Evolutionary conservation across 108 stramenopile genomes (phyloP), one percentile per base, ranked within the genome.

Genomic region (Tribonema minus): DNA sequence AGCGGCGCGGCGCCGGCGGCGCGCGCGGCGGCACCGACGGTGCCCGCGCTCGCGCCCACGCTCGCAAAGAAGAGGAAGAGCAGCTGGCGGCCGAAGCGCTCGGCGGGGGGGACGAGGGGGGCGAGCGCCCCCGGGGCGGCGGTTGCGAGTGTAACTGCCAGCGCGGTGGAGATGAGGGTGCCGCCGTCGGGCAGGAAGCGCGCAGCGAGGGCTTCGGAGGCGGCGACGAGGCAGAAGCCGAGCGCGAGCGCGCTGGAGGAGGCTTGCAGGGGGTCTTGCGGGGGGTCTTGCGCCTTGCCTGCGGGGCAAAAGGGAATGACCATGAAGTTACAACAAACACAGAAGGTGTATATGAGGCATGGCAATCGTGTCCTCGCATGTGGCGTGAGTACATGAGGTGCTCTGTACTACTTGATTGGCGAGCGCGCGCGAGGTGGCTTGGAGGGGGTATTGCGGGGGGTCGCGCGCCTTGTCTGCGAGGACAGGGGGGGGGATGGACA

Each of bases 1-100:
- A 75, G 73, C 4, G 63, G 30, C 3, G 5, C 28, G 15, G 61
- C 66, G 12, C 23, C 33, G 40, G n/a, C 26, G 20, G 9, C 4
- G 37, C 37, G 15, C 30, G 46, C 29, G 20, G 36, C 25, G 30
- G 25, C 15, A 20, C 28, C 6, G 3, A 75, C 33, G 15, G 36
- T 62, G 25, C 73, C 73, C 3, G 37, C 46, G 28, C 46, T 32
- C 20, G 38, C 66, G 4, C 73, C 73, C 7, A 75, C 64, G 23
- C 62, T 64, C 15, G 64, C 61, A 63, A 75, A 75, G 66, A 75
- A 75, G 7, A 75, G 64, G 27, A 63, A 75, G 15, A 75, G 66
- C 38, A 75, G 64, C 66, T 59, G 30, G 23, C 40, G 35, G 29
- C 73, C 73, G 20, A 75, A 46, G 3, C n/a, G 27, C 15, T 29